Conservation (phyloP, 257 asterid genomes). For the Gentiana dahurica region DNA sequence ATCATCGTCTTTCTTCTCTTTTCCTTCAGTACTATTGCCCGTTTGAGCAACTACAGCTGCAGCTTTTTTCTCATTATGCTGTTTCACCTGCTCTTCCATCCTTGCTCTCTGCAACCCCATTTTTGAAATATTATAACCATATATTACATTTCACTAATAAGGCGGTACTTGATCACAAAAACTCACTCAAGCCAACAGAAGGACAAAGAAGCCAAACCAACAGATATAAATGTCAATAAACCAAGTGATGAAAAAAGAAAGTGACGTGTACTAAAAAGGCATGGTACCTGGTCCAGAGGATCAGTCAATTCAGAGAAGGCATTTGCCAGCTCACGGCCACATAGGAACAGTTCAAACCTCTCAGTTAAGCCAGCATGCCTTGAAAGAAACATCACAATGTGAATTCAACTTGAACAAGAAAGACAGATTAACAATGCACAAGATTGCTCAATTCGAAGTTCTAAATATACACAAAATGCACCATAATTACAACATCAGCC, state of each 20-base stretch:
- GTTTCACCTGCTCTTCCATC: constrained; percentile 92
- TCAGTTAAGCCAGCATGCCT: constrained; percentile 84
- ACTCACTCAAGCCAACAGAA: too few species aligned
- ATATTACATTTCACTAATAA: not conserved
- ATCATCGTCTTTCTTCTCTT: constrained; percentile 41
- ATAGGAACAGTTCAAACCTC: constrained; percentile 87
- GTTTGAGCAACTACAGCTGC: constrained; percentile 19
- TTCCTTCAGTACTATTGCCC: constrained; percentile 13
- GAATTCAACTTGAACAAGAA: too few species aligned
- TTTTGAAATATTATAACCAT: constrained; percentile 8
- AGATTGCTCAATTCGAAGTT: too few species aligned
- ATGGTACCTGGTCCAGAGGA: constrained; percentile 79
- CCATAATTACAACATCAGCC: too few species aligned
- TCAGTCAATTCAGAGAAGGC: constrained; percentile 95
- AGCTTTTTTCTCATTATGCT: constrained; percentile 58
- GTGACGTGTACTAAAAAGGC: too few species aligned
- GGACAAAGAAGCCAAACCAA: too few species aligned
- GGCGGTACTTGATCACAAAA: not conserved
- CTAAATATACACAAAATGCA: too few species aligned
- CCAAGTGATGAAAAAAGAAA: too few species aligned
- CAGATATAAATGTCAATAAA: too few species aligned
- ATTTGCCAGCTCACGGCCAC: constrained; percentile 89
- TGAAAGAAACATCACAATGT: constrained; percentile 4
- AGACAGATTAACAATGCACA: too few species aligned
- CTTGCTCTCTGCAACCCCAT: constrained; percentile 52